A percentile compares a stretch with the other conserved stretches of the same genome.
phyloP scores from a whole-genome alignment of 169 alveolate genomes.

The Cryptosporidium sp. region DNA sequence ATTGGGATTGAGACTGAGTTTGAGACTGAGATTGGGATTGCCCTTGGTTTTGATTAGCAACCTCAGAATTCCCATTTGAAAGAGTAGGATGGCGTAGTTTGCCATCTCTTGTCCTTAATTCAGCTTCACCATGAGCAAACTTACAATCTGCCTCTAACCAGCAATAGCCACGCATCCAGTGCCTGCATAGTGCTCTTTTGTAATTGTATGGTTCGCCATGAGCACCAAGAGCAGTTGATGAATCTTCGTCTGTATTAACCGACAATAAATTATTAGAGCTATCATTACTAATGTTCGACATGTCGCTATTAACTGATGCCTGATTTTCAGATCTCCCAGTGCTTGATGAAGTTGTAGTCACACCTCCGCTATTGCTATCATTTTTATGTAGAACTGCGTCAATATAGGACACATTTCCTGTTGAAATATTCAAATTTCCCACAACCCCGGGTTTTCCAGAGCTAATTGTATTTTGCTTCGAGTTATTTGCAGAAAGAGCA shows the following conservation, averaged over 20 bases:
- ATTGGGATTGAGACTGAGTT: conserved; percentile 7
- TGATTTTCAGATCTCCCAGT: conserved; percentile 53
- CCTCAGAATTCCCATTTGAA: conserved; percentile 18
- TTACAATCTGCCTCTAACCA: conserved; percentile 75
- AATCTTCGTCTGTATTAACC: conserved; percentile 39
- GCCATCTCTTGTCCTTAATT: conserved; percentile 72
- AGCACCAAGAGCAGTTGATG: conserved; percentile 37
- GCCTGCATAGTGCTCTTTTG: conserved; percentile 73
- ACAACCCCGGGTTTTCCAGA: conserved; percentile 5
- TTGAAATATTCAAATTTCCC: conserved; percentile 22
- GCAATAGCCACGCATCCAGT: conserved; percentile 77
- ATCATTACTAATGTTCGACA: conserved; percentile 32
- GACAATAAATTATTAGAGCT: neutral
- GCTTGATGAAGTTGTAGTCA: conserved; percentile 7
- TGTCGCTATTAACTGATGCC: conserved; percentile 24
- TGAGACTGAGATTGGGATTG: conserved; percentile 33
- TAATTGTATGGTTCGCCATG: conserved; percentile 74
- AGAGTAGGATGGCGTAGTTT: conserved; percentile 68
- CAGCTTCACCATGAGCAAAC: conserved; percentile 75
- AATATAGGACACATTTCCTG: conserved; percentile 66
- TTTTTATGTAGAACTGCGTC: conserved; percentile 70
- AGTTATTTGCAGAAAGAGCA: conserved; percentile 24
- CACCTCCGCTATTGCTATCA: conserved; percentile 13
- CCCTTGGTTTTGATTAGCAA: conserved; percentile 8
- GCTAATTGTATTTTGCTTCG: conserved; percentile 26